Base-by-base conservation (phyloP, 2,329 filamentous ascomycete genomes). In the Xylariaceae sp. region DNA sequence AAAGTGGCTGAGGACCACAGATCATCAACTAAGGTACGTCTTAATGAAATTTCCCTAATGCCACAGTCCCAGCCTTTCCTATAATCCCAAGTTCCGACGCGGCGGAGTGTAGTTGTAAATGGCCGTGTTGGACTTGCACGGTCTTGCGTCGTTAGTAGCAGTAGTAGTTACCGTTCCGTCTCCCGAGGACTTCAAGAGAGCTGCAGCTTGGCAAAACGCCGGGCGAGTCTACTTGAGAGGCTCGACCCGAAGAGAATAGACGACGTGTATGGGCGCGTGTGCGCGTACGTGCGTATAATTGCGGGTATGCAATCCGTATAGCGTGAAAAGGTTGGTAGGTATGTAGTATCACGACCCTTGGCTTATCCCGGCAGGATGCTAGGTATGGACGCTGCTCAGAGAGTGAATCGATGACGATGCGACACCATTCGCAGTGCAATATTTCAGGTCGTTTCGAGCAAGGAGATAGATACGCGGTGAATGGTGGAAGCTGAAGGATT, bases 21-120 rank as follows among this genome's bases (percentile, higher is more conserved):
- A 55, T 60, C 57, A 57, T 61, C 62, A 65, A 65, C 62, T 65
- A 64, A 64, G 60, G 59, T 64, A 64, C 55, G 63, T 58, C 57
- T 58, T 42, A 56, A 63, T 44, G 53, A 51, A 59, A 58, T 30
- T 58, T 51, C 55, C 62, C 60, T 56, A 60, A 62, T 53, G 51
- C 64, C 49, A 58, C 51, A 61, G 53, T 56, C 55, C 63, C 57
- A 47, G 56, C 55, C 51, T 60, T 55, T 49, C 57, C 49, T 55
- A 54, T 59, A 55, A 23, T 52, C 45, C 57, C 52, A 52, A 61
- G 61, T 62, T 53, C 54, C 45, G 48, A 54, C 15, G 50, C 8
- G 10, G 53, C 56, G 57, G 57, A 51, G 53, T 51, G 44, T 48
- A 37, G 51, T 11, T 30, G 53, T 42, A 13, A 11, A 53, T 9